These are phyloP conservation scores for Pseudoscleropodium purum DNA, from an alignment of 225 moss, liverwort and hornwort species.

Conservation along the genomic window DNA sequence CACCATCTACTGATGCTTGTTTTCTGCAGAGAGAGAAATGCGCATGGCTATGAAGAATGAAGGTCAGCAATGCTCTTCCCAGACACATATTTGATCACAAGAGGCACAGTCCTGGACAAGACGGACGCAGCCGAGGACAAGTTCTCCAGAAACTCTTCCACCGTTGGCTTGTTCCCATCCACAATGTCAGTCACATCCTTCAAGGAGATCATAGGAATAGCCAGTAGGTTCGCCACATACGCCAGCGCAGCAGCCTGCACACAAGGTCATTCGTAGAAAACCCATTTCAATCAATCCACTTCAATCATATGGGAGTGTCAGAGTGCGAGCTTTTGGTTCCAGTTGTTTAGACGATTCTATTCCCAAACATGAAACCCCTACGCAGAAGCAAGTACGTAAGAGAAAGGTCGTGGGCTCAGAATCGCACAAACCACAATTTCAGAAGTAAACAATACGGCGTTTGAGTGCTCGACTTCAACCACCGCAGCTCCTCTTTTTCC, in stretches of 20 bases:
- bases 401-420: not conserved
- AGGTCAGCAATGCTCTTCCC: conserved; percentile 45
- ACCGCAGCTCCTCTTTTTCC: not conserved
- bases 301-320: not conserved
- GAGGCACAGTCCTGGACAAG: conserved; percentile 33
- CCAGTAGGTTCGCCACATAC: conserved; percentile 52
- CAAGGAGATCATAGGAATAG: conserved; percentile 59
- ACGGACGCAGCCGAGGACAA: conserved; percentile 43
- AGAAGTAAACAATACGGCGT: not conserved
- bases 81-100: conserved; percentile 41
- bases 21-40: not conserved
- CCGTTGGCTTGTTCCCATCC: conserved; percentile 68
- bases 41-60: not conserved
- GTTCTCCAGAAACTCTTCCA: conserved; percentile 79
- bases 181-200: conserved; percentile 88
- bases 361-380: not conserved
- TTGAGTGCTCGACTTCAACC: not conserved
- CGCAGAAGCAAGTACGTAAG: not conserved
- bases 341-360: not conserved
- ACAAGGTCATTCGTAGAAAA: not conserved
- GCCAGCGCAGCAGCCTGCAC: conserved; percentile 80
- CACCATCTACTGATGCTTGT: not conserved
- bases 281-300: not conserved
- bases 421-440: not conserved
- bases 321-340: not conserved